Evolutionary conservation across 495 filamentous ascomycete species (phyloP), one percentile per base, ranked within the genome.

Genomic region (Paragyromitra xinjiangensis): DNA sequence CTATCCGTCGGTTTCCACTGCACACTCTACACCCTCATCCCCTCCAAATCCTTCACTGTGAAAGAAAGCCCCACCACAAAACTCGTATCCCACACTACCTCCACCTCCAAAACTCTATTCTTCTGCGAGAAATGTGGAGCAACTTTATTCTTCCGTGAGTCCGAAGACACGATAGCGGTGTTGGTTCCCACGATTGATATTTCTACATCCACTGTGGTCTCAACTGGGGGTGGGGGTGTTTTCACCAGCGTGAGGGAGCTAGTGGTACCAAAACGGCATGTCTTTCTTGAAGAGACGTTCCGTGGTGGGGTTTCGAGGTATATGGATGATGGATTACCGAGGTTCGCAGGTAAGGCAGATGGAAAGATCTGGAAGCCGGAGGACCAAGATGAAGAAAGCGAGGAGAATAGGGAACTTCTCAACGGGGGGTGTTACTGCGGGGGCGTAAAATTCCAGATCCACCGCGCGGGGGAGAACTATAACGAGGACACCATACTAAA

Each of bases 101-200:
- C 26, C 0, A n/a, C 26, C 6, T 16, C 29, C 22, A 64, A 50
- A 6, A 55, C 56, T 55, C 11, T 59, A 37, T 73, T 22, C 48
- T 72, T 72, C 14, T 76, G 73, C 11, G 50, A 22, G 56, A 55
- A 6, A 24, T 76, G 73, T 37, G 67, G 68, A 4, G 26, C 68
- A 11, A 72, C 67, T 11, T 19, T 65, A 14, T 72, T 40, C 34
- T 45, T 72, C 58, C 44, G 6, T 1, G 37, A 72, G n/a, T 6
- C 2, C 4, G 40, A 34, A n/a, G 19, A n/a, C 19, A 29, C 7
- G 1, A 7, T 37, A 6, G 12, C 14, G 6, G 6, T 71, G 6
- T 16, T 76, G 3, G 67, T 45, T 2, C 37, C 73, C 5, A 76
- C 67, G 0, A 76, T 76, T 19, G 39, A 73, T 39, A 42, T 76